Percentiles rank a stretch among this genome's conserved stretches.
These are phyloP conservation scores for Geosiphon pyriformis DNA, from an alignment of 192 early-diverging fungal genomes.

Conservation along the genomic window DNA sequence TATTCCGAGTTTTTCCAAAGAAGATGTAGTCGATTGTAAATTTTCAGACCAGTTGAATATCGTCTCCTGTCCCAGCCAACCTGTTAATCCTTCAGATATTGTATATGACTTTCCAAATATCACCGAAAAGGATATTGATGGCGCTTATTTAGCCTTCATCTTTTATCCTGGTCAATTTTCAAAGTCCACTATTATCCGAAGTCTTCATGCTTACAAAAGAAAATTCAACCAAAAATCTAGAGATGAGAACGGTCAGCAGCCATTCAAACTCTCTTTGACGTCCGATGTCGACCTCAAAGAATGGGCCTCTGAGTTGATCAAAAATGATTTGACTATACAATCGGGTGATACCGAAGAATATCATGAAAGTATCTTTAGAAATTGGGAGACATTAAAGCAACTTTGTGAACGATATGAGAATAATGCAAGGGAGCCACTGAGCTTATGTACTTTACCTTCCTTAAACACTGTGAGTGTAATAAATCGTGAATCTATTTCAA, in stretches of 20 bases:
- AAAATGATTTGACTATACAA: neutral
- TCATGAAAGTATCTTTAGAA: neutral
- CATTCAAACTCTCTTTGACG: neutral
- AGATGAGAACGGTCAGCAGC: neutral
- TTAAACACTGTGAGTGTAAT: neutral
- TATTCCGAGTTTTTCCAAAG: neutral
- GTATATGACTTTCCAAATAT: neutral
- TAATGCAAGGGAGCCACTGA: neutral
- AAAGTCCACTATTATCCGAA: neutral
- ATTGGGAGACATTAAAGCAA: neutral
- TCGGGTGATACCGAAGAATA: neutral
- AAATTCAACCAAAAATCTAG: neutral
- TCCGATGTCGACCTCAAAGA: neutral
- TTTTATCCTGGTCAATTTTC: neutral
- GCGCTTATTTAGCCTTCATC: neutral
- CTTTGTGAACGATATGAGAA: neutral
- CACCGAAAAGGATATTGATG: neutral
- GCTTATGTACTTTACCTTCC: neutral
- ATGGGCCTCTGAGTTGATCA: neutral
- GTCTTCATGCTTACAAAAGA: neutral
- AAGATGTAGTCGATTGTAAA: neutral
- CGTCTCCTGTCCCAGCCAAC: neutral
- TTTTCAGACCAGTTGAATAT: neutral
- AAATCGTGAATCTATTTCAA: neutral
- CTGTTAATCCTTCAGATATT: neutral